phyloP scores from a whole-genome alignment of 2,329 filamentous ascomycete genomes.

The Claviceps humidiphila region DNA sequence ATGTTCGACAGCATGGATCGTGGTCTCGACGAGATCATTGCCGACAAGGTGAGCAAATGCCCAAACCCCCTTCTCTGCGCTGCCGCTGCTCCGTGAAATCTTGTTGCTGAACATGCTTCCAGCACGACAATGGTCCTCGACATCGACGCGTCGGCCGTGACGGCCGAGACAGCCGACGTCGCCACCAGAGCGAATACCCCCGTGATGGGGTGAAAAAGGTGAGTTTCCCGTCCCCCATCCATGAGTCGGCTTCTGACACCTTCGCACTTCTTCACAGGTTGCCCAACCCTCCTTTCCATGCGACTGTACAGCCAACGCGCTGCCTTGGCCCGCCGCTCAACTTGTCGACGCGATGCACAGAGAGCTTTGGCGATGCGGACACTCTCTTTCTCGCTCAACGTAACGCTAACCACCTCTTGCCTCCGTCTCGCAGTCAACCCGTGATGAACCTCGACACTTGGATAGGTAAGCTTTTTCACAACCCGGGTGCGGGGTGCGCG shows the following conservation, averaged over 20 bases:
- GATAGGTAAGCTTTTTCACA: slow-evolving; percentile 44
- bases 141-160: slow-evolving; percentile 23
- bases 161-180: slow-evolving; percentile 20
- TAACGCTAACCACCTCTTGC: slow-evolving; percentile 15
- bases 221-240: slow-evolving; percentile 5
- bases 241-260: background rate
- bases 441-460: slow-evolving; percentile 51
- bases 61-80: background rate
- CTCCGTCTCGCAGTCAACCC: slow-evolving; percentile 42
- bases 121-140: slow-evolving; percentile 23
- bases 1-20: slow-evolving; percentile 37
- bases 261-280: slow-evolving; percentile 16
- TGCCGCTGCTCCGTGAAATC: background rate
- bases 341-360: slow-evolving; percentile 17
- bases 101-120: background rate
- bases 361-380: slow-evolving; percentile 17
- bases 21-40: slow-evolving; percentile 44
- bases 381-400: slow-evolving; percentile 20
- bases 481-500: background rate
- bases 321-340: slow-evolving; percentile 17
- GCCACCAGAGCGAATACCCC: slow-evolving; percentile 38
- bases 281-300: slow-evolving; percentile 18
- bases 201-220: slow-evolving; percentile 91
- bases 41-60: slow-evolving; percentile 27
- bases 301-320: slow-evolving; percentile 14